Base-by-base conservation (phyloP, 2,329 filamentous ascomycete species). In the Lachnellula cervina region DNA sequence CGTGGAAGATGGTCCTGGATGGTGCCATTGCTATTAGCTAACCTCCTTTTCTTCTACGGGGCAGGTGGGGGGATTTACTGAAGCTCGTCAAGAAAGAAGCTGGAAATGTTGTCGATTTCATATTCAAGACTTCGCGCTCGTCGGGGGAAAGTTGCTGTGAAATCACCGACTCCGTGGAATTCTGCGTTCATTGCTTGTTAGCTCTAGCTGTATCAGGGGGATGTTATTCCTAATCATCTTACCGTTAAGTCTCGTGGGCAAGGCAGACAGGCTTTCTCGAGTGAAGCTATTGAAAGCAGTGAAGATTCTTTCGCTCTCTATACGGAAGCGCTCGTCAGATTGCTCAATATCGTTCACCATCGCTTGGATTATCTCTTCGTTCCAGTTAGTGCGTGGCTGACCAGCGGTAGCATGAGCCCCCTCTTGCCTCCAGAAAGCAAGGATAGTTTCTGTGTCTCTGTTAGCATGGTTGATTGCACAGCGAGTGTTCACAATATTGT, bases 401-500 rank as follows among this genome's bases (percentile, higher is more conserved):
- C 5, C 35, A 1, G 11, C 21, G 21, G 54, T 59, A 16, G 8
- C 4, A 57, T 59, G 38, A 19, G 51, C 57, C 19, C 57, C 55
- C 32, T 55, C 55, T 34, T 44, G 25, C 7, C 52, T 55, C 57
- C 55, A 59, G 32, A 57, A 57, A 7, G 55, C 57, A 25, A 54
- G 42, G n/a, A 59, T 21, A 25, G 51, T 59, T 38, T 3, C 54
- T 59, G 44, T 54, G n/a, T 23, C 14, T 16, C 16, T 17, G 16
- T 56, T 32, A 57, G 46, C 37, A n/a, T 25, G 28, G n/a, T 37
- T 37, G 16, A n/a, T 35, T 48, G 21, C 8, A 38, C 35, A 8
- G 14, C 9, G n/a, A 45, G 28, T 13, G 40, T 52, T 49, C 38
- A 14, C 25, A 8, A 44, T 9, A 37, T n/a, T 53, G 21, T 51